Evolutionary conservation across 441 rosid species (phyloP), one percentile per base, ranked within the genome.

Genomic region (Populus hybrid): DNA sequence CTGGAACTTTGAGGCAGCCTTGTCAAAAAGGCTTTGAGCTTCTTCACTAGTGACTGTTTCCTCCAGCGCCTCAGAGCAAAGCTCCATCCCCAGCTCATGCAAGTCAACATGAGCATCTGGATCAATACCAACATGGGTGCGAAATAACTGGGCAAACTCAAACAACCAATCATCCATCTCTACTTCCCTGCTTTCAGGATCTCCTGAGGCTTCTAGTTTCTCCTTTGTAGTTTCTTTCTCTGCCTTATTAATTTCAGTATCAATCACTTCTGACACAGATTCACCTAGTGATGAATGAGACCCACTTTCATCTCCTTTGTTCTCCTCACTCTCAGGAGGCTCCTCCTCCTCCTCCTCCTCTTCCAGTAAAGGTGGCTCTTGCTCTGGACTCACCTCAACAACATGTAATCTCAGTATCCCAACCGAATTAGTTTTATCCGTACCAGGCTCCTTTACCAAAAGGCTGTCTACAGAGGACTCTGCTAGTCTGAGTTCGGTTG

Each of bases 121-220:
- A 82, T 95, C 99, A 73, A 95, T 89, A 7, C 99, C 98, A 2
- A 92, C 92, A 73, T 92, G 94, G 73, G 91, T 86, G 57, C 97
- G 89, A 86, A 95, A 95, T 46, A 95, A 89, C 82, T 93, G 99
- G 63, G 99, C 99, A 83, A 95, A 95, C 72, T 95, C 99, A 84
- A 91, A 90, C 81, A 95, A 79, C 98, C 97, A 95, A 84, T 93
- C 98, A 83, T 95, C 98, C 91, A 93, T 93, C 92, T 93, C 97
- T 72, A 89, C 81, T 84, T 95, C 97, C 86, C 87, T 93, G 79
- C 84, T 82, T 79, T 91, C 96, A 3, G 88, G 89, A 83, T 90
- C 97, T 75, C 89, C 98, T 40, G 85, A 76, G 82, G 85, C 82
- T 70, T 26, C 85, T 5, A 77, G 12, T 84, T 93, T 91, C 80